Evolutionary conservation across 2,329 filamentous ascomycete genomes (phyloP).

Genomic region (Gnomoniopsis smithogilvyi): DNA sequence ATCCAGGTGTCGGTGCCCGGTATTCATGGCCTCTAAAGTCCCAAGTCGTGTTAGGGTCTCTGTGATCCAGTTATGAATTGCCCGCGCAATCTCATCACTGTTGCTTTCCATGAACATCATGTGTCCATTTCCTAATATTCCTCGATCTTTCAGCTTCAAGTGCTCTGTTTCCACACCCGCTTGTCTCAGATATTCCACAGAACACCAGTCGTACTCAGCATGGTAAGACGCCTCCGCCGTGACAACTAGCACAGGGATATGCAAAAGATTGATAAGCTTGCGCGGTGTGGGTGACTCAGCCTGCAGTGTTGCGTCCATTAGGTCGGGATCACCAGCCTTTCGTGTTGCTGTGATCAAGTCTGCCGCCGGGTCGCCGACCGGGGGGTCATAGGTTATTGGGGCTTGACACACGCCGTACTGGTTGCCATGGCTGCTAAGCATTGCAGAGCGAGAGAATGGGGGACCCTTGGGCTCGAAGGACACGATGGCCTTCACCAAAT

Average conservation of each 20-base stretch:
- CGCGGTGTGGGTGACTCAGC: conserved; percentile 30
- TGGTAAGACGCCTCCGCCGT: conserved; percentile 43
- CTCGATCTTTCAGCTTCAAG: conserved; percentile 33
- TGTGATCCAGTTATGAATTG: background rate
- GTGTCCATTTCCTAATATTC: conserved; percentile 43
- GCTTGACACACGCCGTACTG: background rate
- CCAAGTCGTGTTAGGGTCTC: no score
- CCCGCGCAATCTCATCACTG: conserved; percentile 32
- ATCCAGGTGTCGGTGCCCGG: no score
- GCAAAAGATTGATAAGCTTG: conserved; percentile 32
- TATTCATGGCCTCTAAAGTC: no score
- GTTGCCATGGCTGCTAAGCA: background rate
- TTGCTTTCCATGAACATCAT: conserved; percentile 49
- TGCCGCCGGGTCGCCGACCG: conserved; percentile 31
- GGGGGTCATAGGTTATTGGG: conserved; percentile 25
- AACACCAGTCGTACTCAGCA: conserved; percentile 42
- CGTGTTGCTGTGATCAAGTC: conserved; percentile 32
- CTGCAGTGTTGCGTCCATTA: conserved; percentile 32
- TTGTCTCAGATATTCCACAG: conserved; percentile 37
- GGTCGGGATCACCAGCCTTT: conserved; percentile 21
- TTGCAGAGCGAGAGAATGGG: conserved; percentile 32
- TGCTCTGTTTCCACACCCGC: conserved; percentile 34
- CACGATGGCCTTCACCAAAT: conserved; percentile 45
- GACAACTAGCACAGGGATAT: conserved; percentile 34
- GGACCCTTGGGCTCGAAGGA: conserved; percentile 52